phyloP scores from a whole-genome alignment of 805 yeast species.

The Ogataea corticis region DNA sequence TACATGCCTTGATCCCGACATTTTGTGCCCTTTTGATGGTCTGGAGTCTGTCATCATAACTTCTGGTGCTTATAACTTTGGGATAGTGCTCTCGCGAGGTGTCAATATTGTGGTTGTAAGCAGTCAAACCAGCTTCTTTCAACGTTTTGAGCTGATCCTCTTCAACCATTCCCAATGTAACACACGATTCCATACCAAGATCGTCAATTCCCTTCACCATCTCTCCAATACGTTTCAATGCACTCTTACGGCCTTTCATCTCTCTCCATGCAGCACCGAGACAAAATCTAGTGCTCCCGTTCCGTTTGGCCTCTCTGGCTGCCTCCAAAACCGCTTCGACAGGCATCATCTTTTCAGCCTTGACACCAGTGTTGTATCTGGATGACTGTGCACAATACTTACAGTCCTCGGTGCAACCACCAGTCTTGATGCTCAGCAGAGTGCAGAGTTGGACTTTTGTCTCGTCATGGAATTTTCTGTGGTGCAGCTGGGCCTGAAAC shows the following conservation, averaged over 20 bases:
- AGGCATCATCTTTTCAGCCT: slow-evolving; percentile 66
- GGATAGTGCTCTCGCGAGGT: slow-evolving; percentile 78
- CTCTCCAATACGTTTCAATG: slow-evolving; percentile 53
- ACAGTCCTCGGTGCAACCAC: slow-evolving; percentile 83
- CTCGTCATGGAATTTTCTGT: slow-evolving; percentile 59
- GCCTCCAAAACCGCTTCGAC: slow-evolving; percentile 59
- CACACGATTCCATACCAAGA: slow-evolving; percentile 74
- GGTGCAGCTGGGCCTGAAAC: slow-evolving; percentile 62
- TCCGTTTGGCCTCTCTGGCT: slow-evolving; percentile 63
- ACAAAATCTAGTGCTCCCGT: slow-evolving; percentile 78
- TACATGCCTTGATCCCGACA: slow-evolving; percentile 60
- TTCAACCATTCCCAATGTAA: slow-evolving; percentile 76
- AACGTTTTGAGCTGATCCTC: slow-evolving; percentile 60
- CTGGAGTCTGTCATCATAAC: slow-evolving; percentile 67
- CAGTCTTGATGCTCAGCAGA: slow-evolving; percentile 70
- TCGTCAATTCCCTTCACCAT: slow-evolving; percentile 63
- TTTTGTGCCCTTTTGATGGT: slow-evolving; percentile 65
- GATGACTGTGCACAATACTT: slow-evolving; percentile 78
- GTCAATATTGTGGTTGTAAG: slow-evolving; percentile 80
- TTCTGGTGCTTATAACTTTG: slow-evolving; percentile 67
- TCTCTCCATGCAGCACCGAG: slow-evolving; percentile 91
- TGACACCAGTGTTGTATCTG: slow-evolving; percentile 65
- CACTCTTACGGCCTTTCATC: slow-evolving; percentile 70
- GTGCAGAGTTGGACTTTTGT: slow-evolving; percentile 54
- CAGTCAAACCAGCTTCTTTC: slow-evolving; percentile 72